These are phyloP conservation scores for Auricularia heimuer DNA, from an alignment of 768 basidiomycete genomes.

Conservation along the genomic window DNA sequence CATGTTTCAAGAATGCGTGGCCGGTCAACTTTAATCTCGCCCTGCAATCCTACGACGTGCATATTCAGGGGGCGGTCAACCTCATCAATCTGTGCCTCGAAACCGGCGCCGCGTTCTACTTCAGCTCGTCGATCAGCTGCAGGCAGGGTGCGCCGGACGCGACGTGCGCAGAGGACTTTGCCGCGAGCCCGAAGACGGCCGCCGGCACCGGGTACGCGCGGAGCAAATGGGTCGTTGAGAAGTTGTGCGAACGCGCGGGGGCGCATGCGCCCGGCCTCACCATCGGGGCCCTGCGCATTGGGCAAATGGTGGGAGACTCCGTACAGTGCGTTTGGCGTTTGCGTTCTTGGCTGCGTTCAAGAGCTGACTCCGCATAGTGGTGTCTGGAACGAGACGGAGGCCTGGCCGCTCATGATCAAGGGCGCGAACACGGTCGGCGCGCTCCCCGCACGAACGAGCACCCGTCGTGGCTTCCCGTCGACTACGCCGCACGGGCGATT, in stretches of 20 bases:
- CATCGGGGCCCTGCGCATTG: constrained; percentile 36
- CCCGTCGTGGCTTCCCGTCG: constrained; percentile 44
- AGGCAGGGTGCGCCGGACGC: constrained; percentile 26
- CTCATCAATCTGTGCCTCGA: constrained; percentile 38
- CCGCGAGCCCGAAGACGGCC: constrained; percentile 25
- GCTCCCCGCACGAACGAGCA: constrained; percentile 20
- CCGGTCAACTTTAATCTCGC: constrained; percentile 44
- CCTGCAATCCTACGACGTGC: constrained; percentile 35
- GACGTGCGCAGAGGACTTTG: constrained; percentile 25
- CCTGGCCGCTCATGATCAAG: constrained; percentile 35
- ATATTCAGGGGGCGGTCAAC: constrained; percentile 40
- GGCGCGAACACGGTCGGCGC: constrained; percentile 31
- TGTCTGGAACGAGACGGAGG: constrained; percentile 46
- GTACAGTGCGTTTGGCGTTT: constrained; percentile 17
- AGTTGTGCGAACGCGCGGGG: constrained; percentile 34
- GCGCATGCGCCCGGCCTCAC: constrained; percentile 18
- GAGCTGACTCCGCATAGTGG: constrained; percentile 19
- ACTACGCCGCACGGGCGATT: constrained; percentile 39
- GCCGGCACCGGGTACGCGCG: constrained; percentile 28
- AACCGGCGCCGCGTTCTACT: constrained; percentile 38
- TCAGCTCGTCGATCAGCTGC: constrained; percentile 39
- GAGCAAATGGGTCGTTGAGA: constrained; percentile 47
- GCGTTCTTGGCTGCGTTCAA: not conserved
- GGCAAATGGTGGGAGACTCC: constrained; percentile 47
- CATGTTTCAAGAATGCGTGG: constrained; percentile 37